Conservation (phyloP, 768 basidiomycete species). For the Chalciporus piperatus region DNA sequence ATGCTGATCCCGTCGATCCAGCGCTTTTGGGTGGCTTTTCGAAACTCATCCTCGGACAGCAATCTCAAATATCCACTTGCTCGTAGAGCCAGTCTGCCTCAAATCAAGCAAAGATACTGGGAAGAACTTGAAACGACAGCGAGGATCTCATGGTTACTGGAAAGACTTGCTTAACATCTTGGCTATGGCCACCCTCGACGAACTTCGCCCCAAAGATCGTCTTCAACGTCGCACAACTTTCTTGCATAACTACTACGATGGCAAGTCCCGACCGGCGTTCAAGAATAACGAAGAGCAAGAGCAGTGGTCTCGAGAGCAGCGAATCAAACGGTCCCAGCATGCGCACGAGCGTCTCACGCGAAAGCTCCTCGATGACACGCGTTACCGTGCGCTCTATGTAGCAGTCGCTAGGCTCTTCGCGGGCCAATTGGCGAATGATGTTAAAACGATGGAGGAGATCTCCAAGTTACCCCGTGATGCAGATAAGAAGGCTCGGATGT, state of each 20-base stretch:
- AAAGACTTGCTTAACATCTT: constrained; percentile 74
- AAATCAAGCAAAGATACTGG: constrained; percentile 6
- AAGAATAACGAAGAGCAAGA: constrained; percentile 22
- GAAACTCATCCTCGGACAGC: constrained; percentile 68
- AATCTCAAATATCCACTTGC: constrained; percentile 52
- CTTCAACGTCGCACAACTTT: constrained; percentile 19
- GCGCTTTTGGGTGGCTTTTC: constrained; percentile 66
- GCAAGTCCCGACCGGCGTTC: constrained; percentile 27
- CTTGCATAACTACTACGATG: constrained; percentile 20
- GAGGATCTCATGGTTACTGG: constrained; percentile 61
- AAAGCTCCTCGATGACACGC: constrained; percentile 43
- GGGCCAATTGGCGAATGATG: constrained; percentile 48
- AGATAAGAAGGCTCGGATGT: constrained; percentile 15
- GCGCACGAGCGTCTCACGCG: constrained; percentile 36
- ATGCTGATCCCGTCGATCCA: constrained; percentile 11
- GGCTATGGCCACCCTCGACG: constrained; percentile 51
- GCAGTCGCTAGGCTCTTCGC: constrained; percentile 61
- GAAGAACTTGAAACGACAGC: not conserved
- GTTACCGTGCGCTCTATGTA: constrained; percentile 62
- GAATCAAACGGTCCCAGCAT: constrained; percentile 19
- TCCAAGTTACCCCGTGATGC: constrained; percentile 32
- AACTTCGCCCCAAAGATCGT: constrained; percentile 44
- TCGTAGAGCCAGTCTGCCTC: constrained; percentile 52
- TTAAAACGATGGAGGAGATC: constrained; percentile 37
- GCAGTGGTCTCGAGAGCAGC: constrained; percentile 19